Evolutionary conservation across 108 stramenopile species (phyloP), one percentile per base, ranked within the genome.

Genomic region (Cyclotella choctawhatcheeana): DNA sequence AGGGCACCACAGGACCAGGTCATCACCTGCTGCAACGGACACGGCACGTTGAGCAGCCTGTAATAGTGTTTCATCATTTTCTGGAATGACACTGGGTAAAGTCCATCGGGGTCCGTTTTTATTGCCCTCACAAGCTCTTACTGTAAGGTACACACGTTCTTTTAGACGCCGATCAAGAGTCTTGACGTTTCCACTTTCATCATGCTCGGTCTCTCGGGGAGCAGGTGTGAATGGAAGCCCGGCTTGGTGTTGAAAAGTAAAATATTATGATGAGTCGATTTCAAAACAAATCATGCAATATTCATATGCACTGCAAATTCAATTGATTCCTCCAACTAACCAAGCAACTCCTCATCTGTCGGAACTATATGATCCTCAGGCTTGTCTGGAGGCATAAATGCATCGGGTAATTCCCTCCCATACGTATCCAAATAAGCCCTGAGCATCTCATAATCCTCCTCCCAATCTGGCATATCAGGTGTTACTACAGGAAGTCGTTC

Each of bases 131-230:
- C 67, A 50, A 17, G 74, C 61, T 40, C 82, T 35, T 53, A 92
- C 50, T 29, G 86, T 32, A n/a, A 95, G 80, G 75, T 74, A 95
- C 21, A 89, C 67, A 20, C 87, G 75, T 30, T 77, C 84, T 73
- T 89, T 90, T 1, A 95, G 72, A 44, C 64, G 78, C 26, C 94
- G 87, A 68, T 92, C 82, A 66, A 79, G 69, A 3, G 94, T 92
- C 45, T 79, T 68, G 18, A 89, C 64, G 50, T 85, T 69, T 10
- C 91, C 91, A 21, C 71, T 74, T 59, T 76, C 58, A 55, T 95
- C 94, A n/a, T 91, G 91, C 58, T 89, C 85, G 24, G 93, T 92
- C 55, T 85, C 86, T n/a, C 90, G 82, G 5, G 93, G 89, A 17
- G 90, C 89, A 27, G 90, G 89, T 16, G 74, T 77, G 58, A 87